Evolutionary conservation across 2,329 filamentous ascomycete genomes (phyloP).

Genomic region (Chrysoporthe austroafricana): DNA sequence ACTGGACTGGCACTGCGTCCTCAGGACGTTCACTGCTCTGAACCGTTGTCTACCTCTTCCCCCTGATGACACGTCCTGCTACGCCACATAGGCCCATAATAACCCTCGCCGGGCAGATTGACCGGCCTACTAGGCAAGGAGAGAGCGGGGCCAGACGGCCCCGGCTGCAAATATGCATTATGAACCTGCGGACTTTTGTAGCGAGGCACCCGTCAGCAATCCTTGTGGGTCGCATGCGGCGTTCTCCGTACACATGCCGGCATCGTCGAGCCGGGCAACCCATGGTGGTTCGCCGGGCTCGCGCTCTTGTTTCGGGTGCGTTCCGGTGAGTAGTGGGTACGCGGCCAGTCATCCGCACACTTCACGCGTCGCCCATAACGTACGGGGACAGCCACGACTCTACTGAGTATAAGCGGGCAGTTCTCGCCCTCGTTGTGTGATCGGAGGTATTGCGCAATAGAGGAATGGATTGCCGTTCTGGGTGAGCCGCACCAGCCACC

Average conservation of each 20-base stretch:
- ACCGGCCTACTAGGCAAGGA: background rate
- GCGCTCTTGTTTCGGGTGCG: conserved; percentile 6
- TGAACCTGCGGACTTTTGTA: background rate
- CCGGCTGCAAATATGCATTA: background rate
- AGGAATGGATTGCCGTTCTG: background rate
- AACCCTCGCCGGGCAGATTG: background rate
- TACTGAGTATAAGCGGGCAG: background rate
- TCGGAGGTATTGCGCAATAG: background rate
- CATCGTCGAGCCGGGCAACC: background rate
- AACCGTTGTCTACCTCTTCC: too few species aligned
- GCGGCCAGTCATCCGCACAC: background rate
- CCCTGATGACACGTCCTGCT: background rate
- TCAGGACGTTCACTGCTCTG: background rate
- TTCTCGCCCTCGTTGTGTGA: background rate
- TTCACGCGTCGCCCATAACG: background rate
- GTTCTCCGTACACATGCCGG: background rate
- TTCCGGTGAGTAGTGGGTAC: background rate
- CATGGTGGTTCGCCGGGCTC: background rate
- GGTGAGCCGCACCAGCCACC: background rate
- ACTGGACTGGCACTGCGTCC: background rate
- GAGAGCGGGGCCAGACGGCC: background rate
- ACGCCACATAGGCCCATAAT: background rate
- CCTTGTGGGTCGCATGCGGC: too few species aligned
- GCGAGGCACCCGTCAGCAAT: background rate
- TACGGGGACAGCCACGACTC: background rate